Percentiles rank a stretch among this genome's conserved stretches.
phyloP scores from a whole-genome alignment of 2,329 filamentous ascomycete species.

The Plenodomus lindquistii region DNA sequence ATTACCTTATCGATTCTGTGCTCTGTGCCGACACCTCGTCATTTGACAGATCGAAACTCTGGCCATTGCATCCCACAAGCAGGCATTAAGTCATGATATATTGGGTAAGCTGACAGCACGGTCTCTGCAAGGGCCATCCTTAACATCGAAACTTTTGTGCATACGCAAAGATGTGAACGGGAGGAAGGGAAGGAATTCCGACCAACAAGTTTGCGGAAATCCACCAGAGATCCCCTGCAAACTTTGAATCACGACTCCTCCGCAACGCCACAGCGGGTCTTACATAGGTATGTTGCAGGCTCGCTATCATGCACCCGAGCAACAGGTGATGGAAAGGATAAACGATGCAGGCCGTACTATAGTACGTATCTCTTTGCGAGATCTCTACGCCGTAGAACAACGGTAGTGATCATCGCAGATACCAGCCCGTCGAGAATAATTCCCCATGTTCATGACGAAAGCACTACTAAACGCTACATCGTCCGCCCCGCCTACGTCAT shows the following conservation, averaged over 20 bases:
- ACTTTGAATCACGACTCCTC: slow-evolving; percentile 4
- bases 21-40: slow-evolving; percentile 14
- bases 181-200: slow-evolving; percentile 17
- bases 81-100: background rate
- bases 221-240: slow-evolving; percentile 23
- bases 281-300: slow-evolving; percentile 1
- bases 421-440: slow-evolving; percentile 20
- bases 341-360: slow-evolving; percentile 17
- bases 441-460: slow-evolving; percentile 6
- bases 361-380: slow-evolving; percentile 1
- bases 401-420: slow-evolving; percentile 33
- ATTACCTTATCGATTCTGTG: slow-evolving; percentile 9
- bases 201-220: slow-evolving; percentile 17
- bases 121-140: background rate
- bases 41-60: background rate
- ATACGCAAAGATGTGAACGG: slow-evolving; percentile 27
- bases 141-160: background rate
- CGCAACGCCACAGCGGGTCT: slow-evolving; percentile 8
- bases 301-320: slow-evolving; percentile 14
- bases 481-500: slow-evolving; percentile 19
- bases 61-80: background rate
- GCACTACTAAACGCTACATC: background rate
- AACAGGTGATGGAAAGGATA: slow-evolving; percentile 34
- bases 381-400: slow-evolving; percentile 23
- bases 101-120: background rate